phyloP scores from a whole-genome alignment of 140 eudicot species.

The Anethum foeniculum region DNA sequence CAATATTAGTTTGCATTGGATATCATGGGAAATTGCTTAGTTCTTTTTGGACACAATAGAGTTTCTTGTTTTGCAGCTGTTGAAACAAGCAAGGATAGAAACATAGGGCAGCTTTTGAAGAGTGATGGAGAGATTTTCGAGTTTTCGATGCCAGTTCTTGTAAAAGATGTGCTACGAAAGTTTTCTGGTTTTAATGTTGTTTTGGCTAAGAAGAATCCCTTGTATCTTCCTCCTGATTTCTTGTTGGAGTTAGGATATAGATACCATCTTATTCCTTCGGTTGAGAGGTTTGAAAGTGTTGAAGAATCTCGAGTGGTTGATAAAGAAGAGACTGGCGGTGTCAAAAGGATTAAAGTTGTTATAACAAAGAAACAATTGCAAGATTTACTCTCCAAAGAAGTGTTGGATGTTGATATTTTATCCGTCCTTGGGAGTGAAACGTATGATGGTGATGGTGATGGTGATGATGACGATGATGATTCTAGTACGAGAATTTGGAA shows the following conservation, averaged over 20 bases:
- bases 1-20: not conserved
- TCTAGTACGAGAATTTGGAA: not conserved
- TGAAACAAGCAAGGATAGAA: not conserved
- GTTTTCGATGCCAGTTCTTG: constrained; percentile 12
- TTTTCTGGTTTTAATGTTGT: not conserved
- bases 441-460: not conserved
- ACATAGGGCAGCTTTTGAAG: constrained; percentile 11
- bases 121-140: constrained; percentile 20
- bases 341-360: constrained; percentile 24
- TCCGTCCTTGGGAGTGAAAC: not conserved
- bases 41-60: not conserved
- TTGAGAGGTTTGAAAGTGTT: not conserved
- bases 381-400: constrained; percentile 13
- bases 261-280: not conserved
- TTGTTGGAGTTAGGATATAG: constrained; percentile 12
- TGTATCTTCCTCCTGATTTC: constrained; percentile 13
- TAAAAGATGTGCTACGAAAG: not conserved
- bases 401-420: not conserved
- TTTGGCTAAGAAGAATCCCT: not conserved
- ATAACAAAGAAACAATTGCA: constrained; percentile 27
- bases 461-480: not conserved
- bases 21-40: constrained; percentile 15
- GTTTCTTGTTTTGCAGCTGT: constrained; percentile 5
- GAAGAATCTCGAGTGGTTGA: not conserved
- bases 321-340: not conserved